phyloP scores from a whole-genome alignment of 2,329 filamentous ascomycete genomes.

The Colletotrichum kahawae region DNA sequence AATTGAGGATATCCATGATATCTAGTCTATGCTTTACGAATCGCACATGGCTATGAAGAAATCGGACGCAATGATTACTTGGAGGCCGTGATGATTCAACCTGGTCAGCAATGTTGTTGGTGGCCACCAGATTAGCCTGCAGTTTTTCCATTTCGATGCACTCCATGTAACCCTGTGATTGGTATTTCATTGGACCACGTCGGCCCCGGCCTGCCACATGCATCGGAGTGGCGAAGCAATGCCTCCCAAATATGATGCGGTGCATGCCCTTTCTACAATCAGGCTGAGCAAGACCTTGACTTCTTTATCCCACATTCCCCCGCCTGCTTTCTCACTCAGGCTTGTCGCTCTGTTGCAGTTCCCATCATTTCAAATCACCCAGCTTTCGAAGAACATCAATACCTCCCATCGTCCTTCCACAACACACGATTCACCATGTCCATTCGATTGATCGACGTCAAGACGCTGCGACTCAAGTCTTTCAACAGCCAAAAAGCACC shows the following conservation, averaged over 20 bases:
- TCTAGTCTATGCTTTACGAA: neutral
- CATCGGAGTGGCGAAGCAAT: neutral
- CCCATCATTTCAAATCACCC: no score
- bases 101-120: no score
- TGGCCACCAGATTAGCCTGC: accelerated
- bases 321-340: no score
- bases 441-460: neutral
- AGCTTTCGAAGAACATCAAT: no score
- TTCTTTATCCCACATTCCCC: neutral
- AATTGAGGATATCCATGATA: neutral
- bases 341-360: no score
- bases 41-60: no score
- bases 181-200: neutral
- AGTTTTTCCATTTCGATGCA: neutral
- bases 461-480: neutral
- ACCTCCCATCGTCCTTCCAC: no score
- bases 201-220: accelerated
- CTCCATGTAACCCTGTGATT: no score
- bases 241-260: accelerated
- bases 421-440: neutral
- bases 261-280: neutral
- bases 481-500: neutral
- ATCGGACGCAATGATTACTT: neutral
- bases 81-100: no score
- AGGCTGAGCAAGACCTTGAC: neutral